A percentile compares a stretch with the other conserved stretches of the same genome.
Conservation (phyloP, 768 basidiomycete species). For the Multifurca ochricompacta region DNA sequence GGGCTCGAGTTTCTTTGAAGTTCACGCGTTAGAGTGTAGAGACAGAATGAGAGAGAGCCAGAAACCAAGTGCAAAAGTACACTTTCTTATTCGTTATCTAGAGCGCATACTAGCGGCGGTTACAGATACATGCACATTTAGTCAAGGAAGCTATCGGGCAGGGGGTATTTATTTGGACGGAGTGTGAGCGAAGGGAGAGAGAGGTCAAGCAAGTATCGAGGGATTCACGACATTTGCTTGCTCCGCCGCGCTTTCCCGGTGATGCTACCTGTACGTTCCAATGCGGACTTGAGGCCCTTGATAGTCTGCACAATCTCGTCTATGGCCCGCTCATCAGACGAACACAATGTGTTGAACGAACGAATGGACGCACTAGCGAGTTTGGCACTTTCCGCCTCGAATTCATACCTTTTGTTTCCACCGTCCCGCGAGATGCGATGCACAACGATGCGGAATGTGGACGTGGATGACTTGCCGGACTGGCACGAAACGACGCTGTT, state of each 20-base stretch:
- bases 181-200: background rate
- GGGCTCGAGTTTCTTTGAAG: slow-evolving; percentile 66
- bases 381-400: slow-evolving; percentile 86
- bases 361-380: slow-evolving; percentile 54
- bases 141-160: background rate
- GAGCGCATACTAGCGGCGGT: slow-evolving; percentile 3
- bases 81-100: slow-evolving; percentile 13
- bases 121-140: slow-evolving; percentile 10
- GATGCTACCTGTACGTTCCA: slow-evolving; percentile 59
- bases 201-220: background rate
- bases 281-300: slow-evolving; percentile 49
- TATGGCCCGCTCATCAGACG: slow-evolving; percentile 23
- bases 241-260: slow-evolving; percentile 51
- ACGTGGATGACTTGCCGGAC: slow-evolving; percentile 59
- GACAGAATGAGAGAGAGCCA: background rate
- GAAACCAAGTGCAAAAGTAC: slow-evolving; percentile 6
- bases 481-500: slow-evolving; percentile 80
- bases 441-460: slow-evolving; percentile 85
- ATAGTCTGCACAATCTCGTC: slow-evolving; percentile 76
- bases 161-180: background rate
- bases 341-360: background rate
- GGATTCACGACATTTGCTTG: slow-evolving; percentile 32
- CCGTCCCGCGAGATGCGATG: slow-evolving; percentile 46
- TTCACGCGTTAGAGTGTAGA: background rate
- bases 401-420: slow-evolving; percentile 89